phyloP scores from a whole-genome alignment of 306 rosid species.

The Cucumis cinereus region DNA sequence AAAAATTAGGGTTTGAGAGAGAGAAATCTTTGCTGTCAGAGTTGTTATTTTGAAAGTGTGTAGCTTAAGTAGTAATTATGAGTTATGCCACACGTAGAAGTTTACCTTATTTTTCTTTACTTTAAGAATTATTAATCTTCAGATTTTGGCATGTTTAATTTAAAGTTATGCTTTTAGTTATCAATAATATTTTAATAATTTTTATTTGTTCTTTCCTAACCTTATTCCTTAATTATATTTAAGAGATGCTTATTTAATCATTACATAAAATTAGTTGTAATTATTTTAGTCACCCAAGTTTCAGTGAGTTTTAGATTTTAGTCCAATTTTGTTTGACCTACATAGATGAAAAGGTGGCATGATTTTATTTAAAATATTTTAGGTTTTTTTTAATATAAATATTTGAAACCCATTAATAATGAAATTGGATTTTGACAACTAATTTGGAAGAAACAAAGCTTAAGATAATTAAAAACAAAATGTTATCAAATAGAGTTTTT shows the following conservation, averaged over 20 bases:
- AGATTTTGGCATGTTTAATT: background rate
- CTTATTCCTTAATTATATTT: background rate
- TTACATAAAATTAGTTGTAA: background rate
- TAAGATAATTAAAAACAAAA: too few species aligned
- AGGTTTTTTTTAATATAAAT: too few species aligned
- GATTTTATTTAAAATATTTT: too few species aligned
- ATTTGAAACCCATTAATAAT: too few species aligned
- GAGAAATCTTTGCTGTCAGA: constrained; percentile 28
- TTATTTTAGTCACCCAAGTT: background rate
- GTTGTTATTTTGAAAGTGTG: constrained; percentile 16
- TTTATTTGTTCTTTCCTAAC: background rate
- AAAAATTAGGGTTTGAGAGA: constrained; percentile 3
- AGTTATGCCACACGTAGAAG: background rate
- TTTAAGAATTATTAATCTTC: background rate
- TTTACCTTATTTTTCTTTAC: background rate
- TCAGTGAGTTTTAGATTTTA: background rate
- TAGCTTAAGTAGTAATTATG: constrained; percentile 6
- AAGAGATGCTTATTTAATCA: background rate
- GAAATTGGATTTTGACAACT: too few species aligned
- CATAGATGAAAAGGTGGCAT: too few species aligned
- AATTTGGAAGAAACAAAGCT: too few species aligned
- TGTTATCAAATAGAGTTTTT: too few species aligned
- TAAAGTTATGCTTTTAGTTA: background rate
- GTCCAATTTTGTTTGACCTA: background rate
- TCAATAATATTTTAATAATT: background rate